These are phyloP conservation scores for Auriscalpium orientale DNA, from an alignment of 768 basidiomycete species.

Conservation along the genomic window DNA sequence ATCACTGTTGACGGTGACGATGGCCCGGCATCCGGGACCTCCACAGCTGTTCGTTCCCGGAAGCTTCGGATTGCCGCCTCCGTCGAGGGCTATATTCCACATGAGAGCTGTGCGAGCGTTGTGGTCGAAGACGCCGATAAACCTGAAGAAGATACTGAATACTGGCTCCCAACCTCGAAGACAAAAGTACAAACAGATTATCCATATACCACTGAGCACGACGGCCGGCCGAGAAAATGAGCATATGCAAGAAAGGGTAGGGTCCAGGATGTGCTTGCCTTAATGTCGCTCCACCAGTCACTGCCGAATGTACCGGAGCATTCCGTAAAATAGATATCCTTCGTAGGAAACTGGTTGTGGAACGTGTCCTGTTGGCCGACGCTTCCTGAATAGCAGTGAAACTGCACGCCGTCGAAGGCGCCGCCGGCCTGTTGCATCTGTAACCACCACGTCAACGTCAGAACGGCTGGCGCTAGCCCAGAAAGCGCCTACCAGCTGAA, in stretches of 20 bases:
- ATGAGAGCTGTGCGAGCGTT: constrained; percentile 46
- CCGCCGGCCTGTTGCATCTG: constrained; percentile 49
- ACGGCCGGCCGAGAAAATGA: neutral
- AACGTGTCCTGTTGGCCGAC: constrained; percentile 49
- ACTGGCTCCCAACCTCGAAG: too few species aligned
- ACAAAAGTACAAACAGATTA: constrained; percentile 37
- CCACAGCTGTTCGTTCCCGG: constrained; percentile 60
- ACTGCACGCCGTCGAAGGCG: constrained; percentile 57
- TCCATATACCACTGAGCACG: constrained; percentile 52
- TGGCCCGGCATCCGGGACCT: constrained; percentile 53
- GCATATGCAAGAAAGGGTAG: neutral
- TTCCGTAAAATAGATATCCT: constrained; percentile 55
- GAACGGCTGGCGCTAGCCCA: neutral
- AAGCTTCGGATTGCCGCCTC: constrained; percentile 51
- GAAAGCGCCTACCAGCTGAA: constrained; percentile 37
- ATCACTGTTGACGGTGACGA: constrained; percentile 59
- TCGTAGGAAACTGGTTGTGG: constrained; percentile 45
- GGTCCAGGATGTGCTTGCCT: constrained; percentile 32
- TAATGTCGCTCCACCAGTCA: constrained; percentile 78
- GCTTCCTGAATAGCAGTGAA: constrained; percentile 63
- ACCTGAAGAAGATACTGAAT: constrained; percentile 16
- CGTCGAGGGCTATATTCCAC: constrained; percentile 71
- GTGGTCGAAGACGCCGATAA: constrained; percentile 35
- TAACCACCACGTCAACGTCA: neutral
- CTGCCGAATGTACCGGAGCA: constrained; percentile 58